These are phyloP conservation scores for Dendryphion nanum DNA, from an alignment of 2,329 filamentous ascomycete genomes.

Conservation along the genomic window DNA sequence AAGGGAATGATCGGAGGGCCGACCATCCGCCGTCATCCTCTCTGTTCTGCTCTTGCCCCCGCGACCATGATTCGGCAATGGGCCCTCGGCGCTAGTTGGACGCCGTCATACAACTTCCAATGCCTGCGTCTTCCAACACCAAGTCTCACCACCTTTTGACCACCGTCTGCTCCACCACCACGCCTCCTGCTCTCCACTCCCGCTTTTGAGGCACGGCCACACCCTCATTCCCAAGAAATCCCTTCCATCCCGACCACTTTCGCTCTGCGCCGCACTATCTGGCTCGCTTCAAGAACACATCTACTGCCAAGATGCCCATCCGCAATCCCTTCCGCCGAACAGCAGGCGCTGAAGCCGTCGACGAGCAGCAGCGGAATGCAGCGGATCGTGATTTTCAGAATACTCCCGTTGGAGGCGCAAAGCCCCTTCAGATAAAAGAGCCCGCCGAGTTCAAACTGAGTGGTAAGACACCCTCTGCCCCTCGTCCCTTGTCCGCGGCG, in stretches of 20 bases:
- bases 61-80: too few species aligned
- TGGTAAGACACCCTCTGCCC: conserved; percentile 38
- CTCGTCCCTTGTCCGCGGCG: neutral
- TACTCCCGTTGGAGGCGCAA: conserved; percentile 34
- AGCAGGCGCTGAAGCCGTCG: conserved; percentile 29
- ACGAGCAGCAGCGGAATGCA: conserved; percentile 30
- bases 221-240: neutral
- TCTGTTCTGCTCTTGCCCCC: too few species aligned
- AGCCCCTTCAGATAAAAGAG: conserved; percentile 45
- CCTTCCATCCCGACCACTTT: conserved; percentile 16
- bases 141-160: too few species aligned
- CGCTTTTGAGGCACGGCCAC: neutral
- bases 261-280: conserved; percentile 6
- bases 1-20: too few species aligned
- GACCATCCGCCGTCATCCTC: too few species aligned
- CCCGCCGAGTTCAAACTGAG: conserved; percentile 54
- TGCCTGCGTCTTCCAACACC: too few species aligned
- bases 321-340: conserved; percentile 43
- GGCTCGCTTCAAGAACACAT: conserved; percentile 7
- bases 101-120: too few species aligned
- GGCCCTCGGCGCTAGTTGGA: too few species aligned
- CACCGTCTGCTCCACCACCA: neutral
- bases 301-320: conserved; percentile 40
- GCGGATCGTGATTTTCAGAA: conserved; percentile 34
- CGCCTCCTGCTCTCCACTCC: neutral